phyloP scores from a whole-genome alignment of 768 basidiomycete species.

The Hericium coralloides region DNA sequence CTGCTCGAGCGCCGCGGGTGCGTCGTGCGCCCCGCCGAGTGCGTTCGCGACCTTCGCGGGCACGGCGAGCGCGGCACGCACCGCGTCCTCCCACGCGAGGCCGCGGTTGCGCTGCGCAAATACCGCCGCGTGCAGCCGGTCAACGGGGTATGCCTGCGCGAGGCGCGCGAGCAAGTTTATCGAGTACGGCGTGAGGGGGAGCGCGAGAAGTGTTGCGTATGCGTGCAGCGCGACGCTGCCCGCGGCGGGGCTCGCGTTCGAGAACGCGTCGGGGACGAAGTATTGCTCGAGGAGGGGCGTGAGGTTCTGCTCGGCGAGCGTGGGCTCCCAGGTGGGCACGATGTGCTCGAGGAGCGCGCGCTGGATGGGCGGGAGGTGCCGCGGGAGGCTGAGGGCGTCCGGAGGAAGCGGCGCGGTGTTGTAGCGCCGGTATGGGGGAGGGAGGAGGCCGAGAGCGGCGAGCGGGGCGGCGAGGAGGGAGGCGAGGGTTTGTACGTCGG shows the following conservation, averaged over 20 bases:
- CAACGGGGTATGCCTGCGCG: conserved; percentile 54
- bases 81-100: conserved; percentile 64
- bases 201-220: conserved; percentile 55
- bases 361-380: conserved; percentile 51
- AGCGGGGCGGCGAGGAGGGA: conserved; percentile 52
- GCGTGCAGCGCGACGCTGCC: conserved; percentile 48
- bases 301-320: conserved; percentile 40
- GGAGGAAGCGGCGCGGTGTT: conserved; percentile 30
- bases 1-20: conserved; percentile 45
- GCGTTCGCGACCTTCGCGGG: conserved; percentile 79
- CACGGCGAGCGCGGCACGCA: conserved; percentile 53
- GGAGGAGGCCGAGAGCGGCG: conserved; percentile 45
- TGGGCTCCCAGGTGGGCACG: conserved; percentile 58
- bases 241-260: conserved; percentile 38
- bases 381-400: conserved; percentile 23
- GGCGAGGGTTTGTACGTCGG: conserved; percentile 43
- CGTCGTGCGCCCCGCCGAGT: conserved; percentile 30
- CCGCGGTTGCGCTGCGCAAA: conserved; percentile 23
- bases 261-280: conserved; percentile 63
- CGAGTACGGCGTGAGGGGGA: conserved; percentile 38
- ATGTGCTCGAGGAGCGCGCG: conserved; percentile 52
- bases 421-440: conserved; percentile 41
- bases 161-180: conserved; percentile 48
- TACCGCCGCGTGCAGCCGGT: conserved; percentile 50
- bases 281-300: conserved; percentile 49